These are phyloP conservation scores for Termitomyces heimii DNA, from an alignment of 768 basidiomycete genomes.

Conservation along the genomic window DNA sequence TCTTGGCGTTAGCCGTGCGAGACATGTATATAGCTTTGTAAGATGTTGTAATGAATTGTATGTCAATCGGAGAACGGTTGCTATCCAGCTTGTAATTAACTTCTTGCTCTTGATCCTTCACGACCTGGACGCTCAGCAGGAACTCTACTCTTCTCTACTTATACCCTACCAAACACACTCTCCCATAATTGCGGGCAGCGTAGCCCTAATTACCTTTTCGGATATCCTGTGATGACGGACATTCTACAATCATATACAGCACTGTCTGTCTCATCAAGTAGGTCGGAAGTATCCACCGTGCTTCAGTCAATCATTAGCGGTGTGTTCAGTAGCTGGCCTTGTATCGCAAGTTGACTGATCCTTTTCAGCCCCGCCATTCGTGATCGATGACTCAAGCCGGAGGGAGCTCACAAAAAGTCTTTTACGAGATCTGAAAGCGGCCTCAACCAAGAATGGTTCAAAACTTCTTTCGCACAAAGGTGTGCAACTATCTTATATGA, in stretches of 20 bases:
- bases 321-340: constrained; percentile 17
- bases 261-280: constrained; percentile 40
- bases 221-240: constrained; percentile 36
- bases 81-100: constrained; percentile 3
- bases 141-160: not conserved
- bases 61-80: constrained; percentile 10
- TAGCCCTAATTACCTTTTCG: constrained; percentile 1
- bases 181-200: not conserved
- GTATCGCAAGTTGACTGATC: not conserved
- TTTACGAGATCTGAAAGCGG: constrained; percentile 50
- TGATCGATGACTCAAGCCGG: constrained; percentile 42
- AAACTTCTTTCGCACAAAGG: constrained; percentile 53
- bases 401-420: constrained; percentile 51
- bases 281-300: constrained; percentile 37
- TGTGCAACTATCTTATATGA: constrained; percentile 22
- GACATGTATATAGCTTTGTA: constrained; percentile 10
- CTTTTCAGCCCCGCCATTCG: constrained; percentile 33
- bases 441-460: constrained; percentile 22
- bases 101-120: constrained; percentile 7
- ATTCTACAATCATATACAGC: constrained; percentile 40
- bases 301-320: constrained; percentile 49
- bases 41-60: constrained; percentile 9
- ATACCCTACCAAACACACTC: not conserved
- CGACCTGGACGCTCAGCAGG: constrained; percentile 6
- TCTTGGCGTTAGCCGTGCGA: not conserved